Evolutionary conservation across 129 eudicot species (phyloP), one percentile per base, ranked within the genome.

Genomic region (Silybum marianum): DNA sequence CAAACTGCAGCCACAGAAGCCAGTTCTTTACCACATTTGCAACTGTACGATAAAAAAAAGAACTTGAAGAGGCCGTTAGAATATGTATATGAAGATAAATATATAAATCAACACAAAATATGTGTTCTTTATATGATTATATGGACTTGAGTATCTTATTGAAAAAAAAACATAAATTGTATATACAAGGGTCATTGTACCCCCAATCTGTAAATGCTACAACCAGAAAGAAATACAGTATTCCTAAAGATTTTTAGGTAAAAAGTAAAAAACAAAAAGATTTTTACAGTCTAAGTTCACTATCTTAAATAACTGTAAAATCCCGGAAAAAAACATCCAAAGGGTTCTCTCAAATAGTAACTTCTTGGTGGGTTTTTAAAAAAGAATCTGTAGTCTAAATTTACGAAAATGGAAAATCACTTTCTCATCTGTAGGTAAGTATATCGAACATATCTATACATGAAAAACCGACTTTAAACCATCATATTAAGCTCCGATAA

Each of bases 171-270:
- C 80, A 44, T 16, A 76, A 85, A 76, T 68, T 75, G 34, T 91
- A 87, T 91, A 87, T 91, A 89, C 96, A 91, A 73, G 85, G 72
- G 86, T 78, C 78, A 83, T 83, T 82, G 81, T 83, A 85, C 89
- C 85, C 85, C 83, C 63, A 79, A 84, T 82, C 78, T 89, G 82
- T 91, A 85, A 82, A 87, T 63, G 86, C 86, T 87, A 87, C 87
- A 79, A 75, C 84, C 85, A 86, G 80, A 83, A 32, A 86, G 80
- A 83, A 32, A 74, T 82, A 88, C 85, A 81, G 82, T 80, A 70
- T 80, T 79, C 58, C 90, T 85, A 85, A 85, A 44, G 54, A 44
- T 44, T 40, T 10, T 2, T 40, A 40, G 54, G 18, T 44, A 11
- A 44, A 28, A 28, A 28, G 30, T 28, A 28, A 28, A 28, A 44